These are phyloP conservation scores for Hymenoscyphus albidus DNA, from an alignment of 2,329 filamentous ascomycete species.

Conservation along the genomic window DNA sequence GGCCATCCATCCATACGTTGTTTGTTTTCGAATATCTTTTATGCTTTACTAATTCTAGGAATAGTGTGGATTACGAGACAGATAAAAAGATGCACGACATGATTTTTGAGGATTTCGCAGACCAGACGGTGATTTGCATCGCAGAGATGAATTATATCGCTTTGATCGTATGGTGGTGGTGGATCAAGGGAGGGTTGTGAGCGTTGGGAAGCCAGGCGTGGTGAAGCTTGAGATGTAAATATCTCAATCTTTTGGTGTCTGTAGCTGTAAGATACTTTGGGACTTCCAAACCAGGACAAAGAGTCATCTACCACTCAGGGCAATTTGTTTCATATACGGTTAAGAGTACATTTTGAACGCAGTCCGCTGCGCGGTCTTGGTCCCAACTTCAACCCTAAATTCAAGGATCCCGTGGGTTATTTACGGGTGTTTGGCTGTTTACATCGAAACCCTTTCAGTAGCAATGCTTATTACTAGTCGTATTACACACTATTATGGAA, in stretches of 20 bases:
- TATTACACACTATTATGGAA: neutral
- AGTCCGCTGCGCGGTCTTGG: neutral
- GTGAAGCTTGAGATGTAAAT: conserved; percentile 6
- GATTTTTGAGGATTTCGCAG: neutral
- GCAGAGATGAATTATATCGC: neutral
- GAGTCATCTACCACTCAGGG: neutral
- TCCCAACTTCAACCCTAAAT: neutral
- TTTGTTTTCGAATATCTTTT: neutral
- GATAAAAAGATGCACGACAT: conserved; percentile 5
- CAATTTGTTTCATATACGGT: neutral
- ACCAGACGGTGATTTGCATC: conserved; percentile 5
- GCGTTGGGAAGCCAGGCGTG: neutral
- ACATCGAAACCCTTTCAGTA: neutral
- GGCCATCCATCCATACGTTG: neutral
- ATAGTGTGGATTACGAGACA: conserved; percentile 4
- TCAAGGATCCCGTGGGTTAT: neutral
- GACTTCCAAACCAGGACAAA: neutral
- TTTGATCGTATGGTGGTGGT: conserved; percentile 5
- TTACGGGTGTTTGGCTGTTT: neutral
- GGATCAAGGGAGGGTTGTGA: neutral
- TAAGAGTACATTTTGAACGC: neutral
- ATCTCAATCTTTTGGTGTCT: neutral
- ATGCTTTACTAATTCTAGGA: neutral
- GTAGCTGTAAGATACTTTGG: neutral
- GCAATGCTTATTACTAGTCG: neutral